Base-by-base conservation (phyloP, 2,329 filamentous ascomycete species). In the Hymenoscyphus scutula region DNA sequence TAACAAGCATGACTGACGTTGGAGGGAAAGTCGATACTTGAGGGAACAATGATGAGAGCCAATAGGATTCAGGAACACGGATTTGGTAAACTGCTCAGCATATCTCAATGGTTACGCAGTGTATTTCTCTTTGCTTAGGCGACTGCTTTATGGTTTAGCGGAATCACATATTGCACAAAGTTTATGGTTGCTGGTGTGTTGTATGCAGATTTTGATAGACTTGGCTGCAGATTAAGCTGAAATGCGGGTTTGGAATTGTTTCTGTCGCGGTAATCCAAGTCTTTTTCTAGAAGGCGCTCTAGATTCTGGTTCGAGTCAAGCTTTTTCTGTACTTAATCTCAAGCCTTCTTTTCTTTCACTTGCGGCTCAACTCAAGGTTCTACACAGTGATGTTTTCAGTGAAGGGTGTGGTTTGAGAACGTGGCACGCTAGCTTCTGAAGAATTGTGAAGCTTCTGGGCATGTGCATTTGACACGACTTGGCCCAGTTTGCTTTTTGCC, bases 91-190 rank as follows among this genome's bases (percentile, higher is more conserved):
- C 17, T 54, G n/a, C 23, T 32, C 29, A 65, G 60, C 45, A 68
- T 64, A 67, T 67, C 69, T 65, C 64, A 67, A 65, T 38, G 56
- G 64, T 58, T 37, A 37, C 64, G 62, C 54, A 51, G 63, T 71
- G 67, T 72, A 68, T 72, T 37, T 72, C 70, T 64, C 64, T 71
- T 73, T 73, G 67, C 70, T 69, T 71, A 70, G 69, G 68, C 68
- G 67, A 70, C 63, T 67, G 64, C 67, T 70, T 56, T 68, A 67
- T 70, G 70, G 65, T 69, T 66, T 67, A 69, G 65, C 65, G 67
- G 53, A 68, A 70, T 70, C 61, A 67, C 48, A 71, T 65, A 66
- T 63, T 63, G 56, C 53, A 63, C 54, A 34, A 58, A 25, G 45
- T 13, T 23, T 23, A 51, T 13, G 45, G 10, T 29, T 51, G 45